Percentiles rank a stretch among this genome's conserved stretches.
These are phyloP conservation scores for Sugiyamaella japonica DNA, from an alignment of 1,139 yeast genomes.

Conservation along the genomic window DNA sequence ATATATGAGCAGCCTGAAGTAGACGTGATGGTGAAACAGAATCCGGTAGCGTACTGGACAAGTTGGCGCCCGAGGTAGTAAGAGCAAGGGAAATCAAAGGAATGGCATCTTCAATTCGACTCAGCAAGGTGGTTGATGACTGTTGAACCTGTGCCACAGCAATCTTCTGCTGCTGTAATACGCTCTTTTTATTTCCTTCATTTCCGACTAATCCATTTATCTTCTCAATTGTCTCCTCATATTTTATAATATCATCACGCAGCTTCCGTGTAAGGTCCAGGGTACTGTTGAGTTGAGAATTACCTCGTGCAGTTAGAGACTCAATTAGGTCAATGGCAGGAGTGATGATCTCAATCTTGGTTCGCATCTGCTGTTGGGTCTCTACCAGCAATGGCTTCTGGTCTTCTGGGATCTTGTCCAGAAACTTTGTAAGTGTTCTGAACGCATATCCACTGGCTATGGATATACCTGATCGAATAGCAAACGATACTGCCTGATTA, in stretches of 20 bases:
- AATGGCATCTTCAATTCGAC: slow-evolving; percentile 63
- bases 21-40: slow-evolving; percentile 65
- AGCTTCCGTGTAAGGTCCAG: slow-evolving; percentile 57
- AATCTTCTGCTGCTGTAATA: slow-evolving; percentile 43
- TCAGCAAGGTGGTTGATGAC: slow-evolving; percentile 51
- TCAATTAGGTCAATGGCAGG: slow-evolving; percentile 71
- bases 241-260: slow-evolving; percentile 58
- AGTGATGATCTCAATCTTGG: slow-evolving; percentile 62
- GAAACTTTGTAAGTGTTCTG: slow-evolving; percentile 58
- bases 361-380: slow-evolving; percentile 51
- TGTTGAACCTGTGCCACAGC: slow-evolving; percentile 51
- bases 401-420: slow-evolving; percentile 60
- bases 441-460: slow-evolving; percentile 76
- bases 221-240: slow-evolving; percentile 52
- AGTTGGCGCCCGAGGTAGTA: slow-evolving; percentile 68
- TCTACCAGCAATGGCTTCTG: slow-evolving; percentile 51
- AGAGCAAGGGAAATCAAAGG: slow-evolving; percentile 69
- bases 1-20: slow-evolving; percentile 59
- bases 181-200: neutral
- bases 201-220: slow-evolving; percentile 27
- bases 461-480: slow-evolving; percentile 74
- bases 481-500: slow-evolving; percentile 76
- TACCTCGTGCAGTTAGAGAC: slow-evolving; percentile 69
- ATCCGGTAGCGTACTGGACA: slow-evolving; percentile 53
- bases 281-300: slow-evolving; percentile 61